phyloP scores from a whole-genome alignment of 176 grass and related monocot genomes.

The Avena eriantha region DNA sequence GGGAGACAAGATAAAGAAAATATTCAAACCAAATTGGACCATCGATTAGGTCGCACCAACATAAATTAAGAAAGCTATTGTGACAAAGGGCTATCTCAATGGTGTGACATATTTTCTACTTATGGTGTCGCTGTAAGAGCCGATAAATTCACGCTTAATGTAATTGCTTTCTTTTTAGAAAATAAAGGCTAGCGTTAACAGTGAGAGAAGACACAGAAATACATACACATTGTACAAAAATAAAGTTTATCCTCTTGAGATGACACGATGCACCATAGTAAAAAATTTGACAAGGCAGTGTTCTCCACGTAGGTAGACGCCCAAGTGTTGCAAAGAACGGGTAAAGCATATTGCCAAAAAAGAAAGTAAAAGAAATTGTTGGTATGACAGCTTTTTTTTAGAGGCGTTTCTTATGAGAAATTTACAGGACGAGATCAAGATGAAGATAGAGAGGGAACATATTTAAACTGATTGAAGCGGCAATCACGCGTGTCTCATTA shows the following conservation, averaged over 20 bases:
- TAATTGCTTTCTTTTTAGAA: no score
- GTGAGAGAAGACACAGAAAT: neutral
- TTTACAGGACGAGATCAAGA: neutral
- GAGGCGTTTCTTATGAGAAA: no score
- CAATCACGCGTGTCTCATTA: neutral
- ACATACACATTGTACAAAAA: no score
- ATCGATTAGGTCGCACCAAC: no score
- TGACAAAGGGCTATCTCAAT: no score
- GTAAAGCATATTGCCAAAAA: neutral
- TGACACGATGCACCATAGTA: neutral
- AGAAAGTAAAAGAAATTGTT: no score
- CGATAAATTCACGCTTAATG: no score
- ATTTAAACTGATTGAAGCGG: neutral
- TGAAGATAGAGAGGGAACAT: neutral
- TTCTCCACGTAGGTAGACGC: no score
- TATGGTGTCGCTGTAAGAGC: neutral
- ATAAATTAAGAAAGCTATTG: no score
- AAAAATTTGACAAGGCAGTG: no score
- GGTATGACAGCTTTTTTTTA: no score
- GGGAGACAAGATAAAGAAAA: neutral
- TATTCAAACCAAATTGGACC: neutral
- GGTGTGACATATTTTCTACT: neutral
- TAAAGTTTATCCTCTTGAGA: neutral
- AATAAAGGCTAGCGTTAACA: neutral
- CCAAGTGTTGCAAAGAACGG: neutral